Base-by-base conservation (phyloP, 768 basidiomycete genomes). In the Agaricus blazei region DNA sequence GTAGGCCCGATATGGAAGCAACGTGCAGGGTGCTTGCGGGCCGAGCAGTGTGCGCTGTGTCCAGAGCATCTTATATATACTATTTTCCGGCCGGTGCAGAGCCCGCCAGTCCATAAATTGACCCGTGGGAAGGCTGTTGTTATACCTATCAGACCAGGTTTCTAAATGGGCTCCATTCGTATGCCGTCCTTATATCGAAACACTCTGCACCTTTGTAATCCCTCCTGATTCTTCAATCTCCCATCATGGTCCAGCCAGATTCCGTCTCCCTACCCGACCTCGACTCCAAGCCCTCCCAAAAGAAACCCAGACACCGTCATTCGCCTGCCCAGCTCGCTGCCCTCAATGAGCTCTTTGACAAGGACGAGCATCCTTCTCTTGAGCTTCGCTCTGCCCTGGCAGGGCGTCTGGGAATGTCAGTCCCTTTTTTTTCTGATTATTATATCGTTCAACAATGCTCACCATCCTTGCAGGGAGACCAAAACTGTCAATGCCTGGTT, bases 401-500 rank as follows among this genome's bases (percentile, higher is more conserved):
- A 61, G 81, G 85, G 60, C 80, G 78, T 60, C 77, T 91, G 59
- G 84, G 85, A 70, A 90, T 92, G 89, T 88, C 63, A 67, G 88
- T 77, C 62, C 56, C 53, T 62, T 59, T 58, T 54, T 36, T 43
- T 56, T 43, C 52, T 48, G 50, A 48, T 52, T 11, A 4, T 11
- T 34, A 34, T 34, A 7, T 48, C 19, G 42, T 57, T 44, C 55
- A 34, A 58, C 63, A 47, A 61, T 31, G 54, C 56, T 59, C 51
- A 58, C 52, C 37, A 56, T 52, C 59, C 51, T 51, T 65, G 27
- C 56, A 90, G 89, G 85, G 87, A 90, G 67, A 84, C 82, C 68
- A 90, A 90, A 78, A 88, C 87, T 2, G 88, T 90, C 65, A 87
- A 88, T 66, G 86, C 89, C 12, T 90, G 87, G 85, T 91, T 90